Base-by-base conservation (phyloP, 371 early-diverging fungal genomes). In the Saksenaea vasiformis region DNA sequence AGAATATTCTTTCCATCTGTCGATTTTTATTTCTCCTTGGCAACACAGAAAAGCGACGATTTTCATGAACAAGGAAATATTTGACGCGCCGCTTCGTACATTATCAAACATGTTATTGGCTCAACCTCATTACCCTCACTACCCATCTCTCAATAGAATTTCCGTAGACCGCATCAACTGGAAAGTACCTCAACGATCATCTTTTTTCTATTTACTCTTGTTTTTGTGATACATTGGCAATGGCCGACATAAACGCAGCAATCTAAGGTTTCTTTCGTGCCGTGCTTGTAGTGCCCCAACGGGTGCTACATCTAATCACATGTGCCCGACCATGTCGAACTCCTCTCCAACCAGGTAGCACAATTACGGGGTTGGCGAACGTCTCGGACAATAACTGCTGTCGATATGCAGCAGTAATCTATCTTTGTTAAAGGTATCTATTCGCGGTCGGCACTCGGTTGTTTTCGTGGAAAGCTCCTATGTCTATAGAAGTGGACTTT, bases 1-100 rank as follows among this genome's bases (percentile, higher is more conserved):
- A 22, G 51, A 47, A 47, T 22, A 47, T 47, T 47, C 22, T 47
- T 47, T 47, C 51, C 10, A 47, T 47, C 51, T 47, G 51, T 22
- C 19, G 51, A 47, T 22, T 47, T 31, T 47, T 22, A 22, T 47
- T 47, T 47, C 22, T 22, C 24, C 10, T 47, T 47, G 39, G 39
- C 39, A n/a, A 39, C 39, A 39, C 39, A 39, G n/a, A 39, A 39
- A 39, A 2, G 1, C 11, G 39, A 39, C 11, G 39, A 39, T n/a
- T 39, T 39, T n/a, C 39, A 39, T 39, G 31, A 31, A 31, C 39
- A 39, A 39, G 39, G 15, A 11, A 39, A 39, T 2, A 39, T 39
- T 39, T 39, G n/a, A 47, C 51, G 24, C 51, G 51, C 17, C 17
- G 51, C 51, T 47, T 3, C 19, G 11, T 47, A 22, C 8, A 47